A percentile compares a stretch with the other conserved stretches of the same genome.
Evolutionary conservation across 495 filamentous ascomycete genomes (phyloP).

Genomic region (Massariosphaeria phaeospora): DNA sequence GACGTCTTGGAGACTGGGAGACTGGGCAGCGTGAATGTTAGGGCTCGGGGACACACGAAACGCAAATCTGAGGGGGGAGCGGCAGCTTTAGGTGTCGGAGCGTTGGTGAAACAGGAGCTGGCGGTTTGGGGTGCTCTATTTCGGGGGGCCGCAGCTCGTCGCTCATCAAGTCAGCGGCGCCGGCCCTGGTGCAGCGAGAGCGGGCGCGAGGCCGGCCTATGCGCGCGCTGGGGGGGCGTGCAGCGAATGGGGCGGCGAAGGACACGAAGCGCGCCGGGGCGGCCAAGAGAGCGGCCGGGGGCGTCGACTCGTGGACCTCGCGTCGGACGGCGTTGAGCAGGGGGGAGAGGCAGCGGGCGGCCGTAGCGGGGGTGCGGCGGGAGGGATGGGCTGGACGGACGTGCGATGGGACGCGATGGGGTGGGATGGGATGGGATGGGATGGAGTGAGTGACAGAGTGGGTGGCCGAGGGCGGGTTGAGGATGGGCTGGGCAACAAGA

Average conservation of each 20-base stretch:
- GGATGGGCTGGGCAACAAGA: not conserved
- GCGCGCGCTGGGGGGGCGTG: not conserved
- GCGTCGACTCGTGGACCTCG: not conserved
- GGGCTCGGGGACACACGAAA: conserved; percentile 31
- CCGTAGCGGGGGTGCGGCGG: not conserved
- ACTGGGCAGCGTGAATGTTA: conserved; percentile 24
- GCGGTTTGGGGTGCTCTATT: conserved; percentile 32
- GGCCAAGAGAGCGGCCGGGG: conserved; percentile 8
- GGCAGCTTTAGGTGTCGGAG: conserved; percentile 33
- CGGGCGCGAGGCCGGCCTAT: not conserved
- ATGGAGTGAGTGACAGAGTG: not conserved
- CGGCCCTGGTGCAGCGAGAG: not conserved
- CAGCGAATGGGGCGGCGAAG: not conserved
- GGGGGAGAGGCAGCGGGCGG: not conserved
- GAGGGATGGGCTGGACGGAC: not conserved
- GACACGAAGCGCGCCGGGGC: conserved; percentile 10
- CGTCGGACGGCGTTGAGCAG: not conserved
- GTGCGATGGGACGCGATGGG: not conserved
- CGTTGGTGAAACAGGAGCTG: conserved; percentile 36
- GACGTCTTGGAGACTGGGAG: conserved; percentile 19
- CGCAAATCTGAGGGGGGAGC: conserved; percentile 30
- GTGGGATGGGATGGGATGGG: not conserved
- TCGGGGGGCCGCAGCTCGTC: conserved; percentile 3
- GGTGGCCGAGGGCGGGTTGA: not conserved
- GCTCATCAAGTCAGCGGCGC: conserved; percentile 11